Evolutionary conservation across 2,329 filamentous ascomycete genomes (phyloP), one percentile per base, ranked within the genome.

Genomic region (Pseudocercospora cruenta): DNA sequence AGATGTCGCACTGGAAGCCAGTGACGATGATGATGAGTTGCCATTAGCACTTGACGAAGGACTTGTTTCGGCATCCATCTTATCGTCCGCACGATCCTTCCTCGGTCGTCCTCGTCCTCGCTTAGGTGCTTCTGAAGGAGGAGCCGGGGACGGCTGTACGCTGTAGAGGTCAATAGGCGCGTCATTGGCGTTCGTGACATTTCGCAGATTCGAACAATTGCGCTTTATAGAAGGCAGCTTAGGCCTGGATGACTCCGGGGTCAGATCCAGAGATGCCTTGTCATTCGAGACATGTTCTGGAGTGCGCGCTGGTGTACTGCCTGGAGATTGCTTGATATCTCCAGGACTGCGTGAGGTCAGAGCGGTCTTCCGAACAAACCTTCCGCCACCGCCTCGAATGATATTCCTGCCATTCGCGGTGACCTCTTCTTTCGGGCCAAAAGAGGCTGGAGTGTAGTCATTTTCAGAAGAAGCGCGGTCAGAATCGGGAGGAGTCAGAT

Each of bases 1-100:
- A 10, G 73, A 75, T 26, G 74, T 75, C 14, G 71, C 72, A 63
- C 74, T 75, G n/a, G 74, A 75, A n/a, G 72, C 72, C 36, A 63
- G 58, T 10, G 72, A 66, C 12, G 70, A 73, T 24, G 55, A 64
- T 21, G 71, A 74, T 5, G 69, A 69, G 39, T 59, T 66, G 53
- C 73, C 71, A 8, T 66, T 71, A 47, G 69, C 68, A 49, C 51
- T 64, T 4, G 71, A 69, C 14, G 69, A 71, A 9, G 71, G 69
- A 39, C 71, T 71, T 19, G 68, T 72, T 33, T 60, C 66, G n/a
- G 60, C 66, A 7, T 67, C 55, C n/a, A 6, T 14, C 31, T 58
- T 58, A 24, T 14, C 64, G 10, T 70, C 67, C 7, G 58, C 53
- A 19, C 51, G 58, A 7, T 69, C 51, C 60, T 73, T 73, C 33